A percentile compares a stretch with the other conserved stretches of the same genome.
phyloP scores from a whole-genome alignment of 306 rosid genomes.

The Abrus pulchellus region DNA sequence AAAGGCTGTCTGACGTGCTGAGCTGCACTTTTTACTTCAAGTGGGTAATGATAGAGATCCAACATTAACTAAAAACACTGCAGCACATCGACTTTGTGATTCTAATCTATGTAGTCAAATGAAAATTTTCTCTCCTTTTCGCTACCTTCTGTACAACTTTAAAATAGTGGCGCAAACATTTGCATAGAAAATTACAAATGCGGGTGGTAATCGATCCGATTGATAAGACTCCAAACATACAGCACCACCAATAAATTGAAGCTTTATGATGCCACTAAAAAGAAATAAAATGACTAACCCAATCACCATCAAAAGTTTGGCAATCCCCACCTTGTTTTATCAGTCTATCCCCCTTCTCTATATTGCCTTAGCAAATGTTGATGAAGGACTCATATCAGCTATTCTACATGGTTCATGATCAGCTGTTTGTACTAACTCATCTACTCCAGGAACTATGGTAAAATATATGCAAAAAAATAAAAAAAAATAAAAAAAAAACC shows the following conservation, averaged over 20 bases:
- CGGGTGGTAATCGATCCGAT: constrained; percentile 33
- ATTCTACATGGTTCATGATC: constrained; percentile 46
- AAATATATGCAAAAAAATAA: constrained; percentile 30
- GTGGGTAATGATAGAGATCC: constrained; percentile 52
- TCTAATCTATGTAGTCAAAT: constrained; percentile 42
- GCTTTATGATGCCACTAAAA: constrained; percentile 50
- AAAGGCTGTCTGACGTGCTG: constrained; percentile 30
- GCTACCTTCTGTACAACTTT: constrained; percentile 44
- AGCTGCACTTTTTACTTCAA: constrained; percentile 44
- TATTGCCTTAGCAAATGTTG: constrained; percentile 45
- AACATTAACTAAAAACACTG: constrained; percentile 31
- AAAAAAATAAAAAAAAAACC: neutral
- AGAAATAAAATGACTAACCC: constrained; percentile 53
- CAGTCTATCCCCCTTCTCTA: constrained; percentile 30
- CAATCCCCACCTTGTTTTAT: constrained; percentile 36
- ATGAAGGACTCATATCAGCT: constrained; percentile 40
- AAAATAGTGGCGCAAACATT: constrained; percentile 45
- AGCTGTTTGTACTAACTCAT: constrained; percentile 28
- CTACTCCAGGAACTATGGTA: constrained; percentile 37
- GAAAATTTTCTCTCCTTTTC: constrained; percentile 13
- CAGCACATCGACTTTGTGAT: constrained; percentile 45
- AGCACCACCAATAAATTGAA: constrained; percentile 49
- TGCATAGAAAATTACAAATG: constrained; percentile 42
- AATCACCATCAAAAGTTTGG: constrained; percentile 54
- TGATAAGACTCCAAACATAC: constrained; percentile 43